These are phyloP conservation scores for Apostasia ramifera DNA, from an alignment of 106 monocot genomes.

Conservation along the genomic window DNA sequence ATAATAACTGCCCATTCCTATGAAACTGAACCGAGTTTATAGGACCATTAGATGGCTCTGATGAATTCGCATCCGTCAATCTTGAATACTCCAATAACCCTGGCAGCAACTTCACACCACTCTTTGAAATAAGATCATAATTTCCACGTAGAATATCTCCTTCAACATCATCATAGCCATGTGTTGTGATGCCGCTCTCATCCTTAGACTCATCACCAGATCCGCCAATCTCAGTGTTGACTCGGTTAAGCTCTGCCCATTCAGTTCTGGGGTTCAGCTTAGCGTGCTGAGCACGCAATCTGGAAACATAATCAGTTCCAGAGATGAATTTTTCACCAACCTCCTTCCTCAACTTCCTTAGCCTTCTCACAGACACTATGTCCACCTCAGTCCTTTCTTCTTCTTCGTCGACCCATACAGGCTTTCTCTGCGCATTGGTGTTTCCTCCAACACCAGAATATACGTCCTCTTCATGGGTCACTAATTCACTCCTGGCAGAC, in stretches of 20 bases:
- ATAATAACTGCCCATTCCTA: conserved; percentile 67
- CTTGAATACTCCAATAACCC: conserved; percentile 67
- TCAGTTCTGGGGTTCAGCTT: conserved; percentile 68
- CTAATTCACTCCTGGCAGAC: conserved; percentile 26
- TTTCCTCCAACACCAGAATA: not conserved
- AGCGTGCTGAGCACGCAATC: conserved; percentile 65
- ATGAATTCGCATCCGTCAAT: conserved; percentile 61
- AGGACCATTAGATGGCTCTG: conserved; percentile 55
- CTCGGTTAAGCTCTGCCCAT: conserved; percentile 46
- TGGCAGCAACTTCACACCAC: conserved; percentile 50
- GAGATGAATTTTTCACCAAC: conserved; percentile 46
- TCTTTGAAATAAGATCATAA: conserved; percentile 47
- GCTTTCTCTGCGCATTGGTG: conserved; percentile 24
- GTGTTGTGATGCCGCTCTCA: conserved; percentile 32
- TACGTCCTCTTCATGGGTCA: conserved; percentile 28
- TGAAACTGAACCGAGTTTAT: conserved; percentile 87
- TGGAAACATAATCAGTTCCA: conserved; percentile 49
- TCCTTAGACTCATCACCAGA: conserved; percentile 41
- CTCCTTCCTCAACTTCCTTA: conserved; percentile 65
- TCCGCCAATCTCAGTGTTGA: not conserved
- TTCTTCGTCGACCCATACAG: conserved; percentile 75
- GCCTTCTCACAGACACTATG: conserved; percentile 35
- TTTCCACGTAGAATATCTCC: conserved; percentile 43
- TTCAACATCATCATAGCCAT: conserved; percentile 22
- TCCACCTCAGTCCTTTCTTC: conserved; percentile 51